A percentile compares a stretch with the other conserved stretches of the same genome.
Evolutionary conservation across 768 basidiomycete genomes (phyloP).

Genomic region (Trametes gibbosa): DNA sequence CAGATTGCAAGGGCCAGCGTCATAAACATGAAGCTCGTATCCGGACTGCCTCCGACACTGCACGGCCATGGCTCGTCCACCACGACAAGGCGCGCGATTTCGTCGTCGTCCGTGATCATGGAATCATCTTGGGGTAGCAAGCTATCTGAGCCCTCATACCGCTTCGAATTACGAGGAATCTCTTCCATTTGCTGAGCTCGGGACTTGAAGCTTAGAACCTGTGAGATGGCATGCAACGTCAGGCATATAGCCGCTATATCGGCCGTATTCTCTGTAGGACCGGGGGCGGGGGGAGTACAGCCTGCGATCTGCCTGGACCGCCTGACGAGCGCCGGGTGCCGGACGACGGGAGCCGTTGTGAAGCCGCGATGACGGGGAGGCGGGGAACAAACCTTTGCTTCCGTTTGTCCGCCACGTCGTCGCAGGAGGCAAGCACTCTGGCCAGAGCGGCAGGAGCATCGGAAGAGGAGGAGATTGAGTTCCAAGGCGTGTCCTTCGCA

Average conservation of each 20-base stretch:
- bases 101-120: too few species aligned
- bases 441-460: not conserved
- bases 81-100: too few species aligned
- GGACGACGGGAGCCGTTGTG: not conserved
- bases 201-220: not conserved
- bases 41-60: too few species aligned
- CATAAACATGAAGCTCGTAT: too few species aligned
- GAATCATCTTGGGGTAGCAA: too few species aligned
- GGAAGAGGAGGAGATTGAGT: conserved; percentile 11
- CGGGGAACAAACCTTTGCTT: not conserved
- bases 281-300: not conserved
- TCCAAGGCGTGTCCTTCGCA: conserved; percentile 1
- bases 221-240: not conserved
- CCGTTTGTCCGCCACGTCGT: not conserved
- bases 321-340: not conserved
- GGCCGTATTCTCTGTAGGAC: not conserved
- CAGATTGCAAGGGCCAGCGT: too few species aligned
- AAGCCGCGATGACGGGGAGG: conserved; percentile 2
- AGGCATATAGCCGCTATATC: not conserved
- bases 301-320: not conserved
- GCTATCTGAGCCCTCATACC: too few species aligned
- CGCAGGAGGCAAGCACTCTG: not conserved
- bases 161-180: too few species aligned
- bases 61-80: too few species aligned
- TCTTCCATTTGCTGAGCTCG: not conserved